Evolutionary conservation across 306 rosid genomes (phyloP).

Genomic region (Prunus persica): DNA sequence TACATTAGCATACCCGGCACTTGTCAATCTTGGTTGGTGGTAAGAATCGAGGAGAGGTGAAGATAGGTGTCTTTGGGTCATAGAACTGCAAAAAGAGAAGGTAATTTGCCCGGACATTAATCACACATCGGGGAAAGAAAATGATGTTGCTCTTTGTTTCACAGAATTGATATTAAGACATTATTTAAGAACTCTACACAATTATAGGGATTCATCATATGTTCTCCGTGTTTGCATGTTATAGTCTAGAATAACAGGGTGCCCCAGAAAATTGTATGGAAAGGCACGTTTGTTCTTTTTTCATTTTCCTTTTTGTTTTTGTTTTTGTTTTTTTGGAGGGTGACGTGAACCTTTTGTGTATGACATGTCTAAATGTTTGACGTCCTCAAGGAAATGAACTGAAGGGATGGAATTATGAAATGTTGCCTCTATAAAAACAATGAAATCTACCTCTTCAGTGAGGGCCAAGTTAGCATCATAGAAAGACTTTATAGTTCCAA

Average conservation of each 20-base stretch:
- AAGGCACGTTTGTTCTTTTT: background rate
- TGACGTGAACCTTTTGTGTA: background rate
- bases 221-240: background rate
- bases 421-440: background rate
- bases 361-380: background rate
- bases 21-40: constrained; percentile 95
- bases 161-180: background rate
- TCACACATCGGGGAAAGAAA: constrained; percentile 18
- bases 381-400: background rate
- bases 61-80: constrained; percentile 83
- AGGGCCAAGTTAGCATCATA: constrained; percentile 89
- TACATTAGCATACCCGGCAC: constrained; percentile 52
- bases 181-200: background rate
- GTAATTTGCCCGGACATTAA: constrained; percentile 16
- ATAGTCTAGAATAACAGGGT: background rate
- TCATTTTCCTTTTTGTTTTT: too few relatives aligned
- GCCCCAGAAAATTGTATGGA: background rate
- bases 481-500: constrained; percentile 79
- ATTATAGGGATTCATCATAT: background rate
- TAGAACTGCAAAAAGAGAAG: constrained; percentile 53
- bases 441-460: constrained; percentile 67
- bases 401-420: background rate
- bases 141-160: background rate
- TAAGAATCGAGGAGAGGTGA: constrained; percentile 85
- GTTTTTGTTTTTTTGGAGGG: background rate